Percentiles rank a stretch among this genome's conserved stretches.
These are phyloP conservation scores for Termitomyces sp. DNA, from an alignment of 768 basidiomycete genomes.

Conservation along the genomic window DNA sequence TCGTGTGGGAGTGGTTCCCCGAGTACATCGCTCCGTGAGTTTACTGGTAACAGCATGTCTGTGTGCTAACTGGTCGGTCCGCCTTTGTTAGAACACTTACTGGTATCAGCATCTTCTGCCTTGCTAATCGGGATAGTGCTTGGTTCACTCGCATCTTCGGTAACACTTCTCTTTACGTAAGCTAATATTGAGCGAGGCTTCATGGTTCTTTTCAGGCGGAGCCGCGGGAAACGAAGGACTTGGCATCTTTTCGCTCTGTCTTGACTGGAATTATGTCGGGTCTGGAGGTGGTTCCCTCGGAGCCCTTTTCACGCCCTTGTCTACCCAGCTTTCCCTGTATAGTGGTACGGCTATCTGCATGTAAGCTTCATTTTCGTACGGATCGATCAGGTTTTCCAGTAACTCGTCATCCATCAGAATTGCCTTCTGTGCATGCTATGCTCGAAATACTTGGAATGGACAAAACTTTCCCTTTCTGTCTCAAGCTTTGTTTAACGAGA, in stretches of 20 bases:
- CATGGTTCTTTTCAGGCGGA: conserved; percentile 27
- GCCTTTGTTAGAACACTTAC: conserved; percentile 35
- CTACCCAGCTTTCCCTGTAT: conserved; percentile 45
- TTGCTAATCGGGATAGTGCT: conserved; percentile 30
- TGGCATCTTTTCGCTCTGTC: conserved; percentile 49
- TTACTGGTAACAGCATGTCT: background rate
- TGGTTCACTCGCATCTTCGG: conserved; percentile 29
- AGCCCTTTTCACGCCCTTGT: conserved; percentile 45
- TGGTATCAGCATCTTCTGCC: conserved; percentile 56
- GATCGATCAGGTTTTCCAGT: background rate
- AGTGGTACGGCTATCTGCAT: conserved; percentile 47
- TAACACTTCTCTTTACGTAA: background rate
- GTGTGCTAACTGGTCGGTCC: background rate
- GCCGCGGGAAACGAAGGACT: conserved; percentile 60
- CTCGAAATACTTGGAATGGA: conserved; percentile 49
- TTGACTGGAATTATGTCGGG: conserved; percentile 60
- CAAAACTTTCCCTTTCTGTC: conserved; percentile 57
- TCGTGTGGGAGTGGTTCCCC: conserved; percentile 53
- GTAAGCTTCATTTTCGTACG: conserved; percentile 21
- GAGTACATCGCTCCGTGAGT: conserved; percentile 38
- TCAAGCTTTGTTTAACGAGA: conserved; percentile 44
- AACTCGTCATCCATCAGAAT: conserved; percentile 21
- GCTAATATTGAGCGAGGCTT: background rate
- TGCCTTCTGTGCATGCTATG: conserved; percentile 37
- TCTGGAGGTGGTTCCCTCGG: conserved; percentile 39